Evolutionary conservation across 176 grass and related monocot species (phyloP), one percentile per base, ranked within the genome.

Genomic region (Zizania latifolia): DNA sequence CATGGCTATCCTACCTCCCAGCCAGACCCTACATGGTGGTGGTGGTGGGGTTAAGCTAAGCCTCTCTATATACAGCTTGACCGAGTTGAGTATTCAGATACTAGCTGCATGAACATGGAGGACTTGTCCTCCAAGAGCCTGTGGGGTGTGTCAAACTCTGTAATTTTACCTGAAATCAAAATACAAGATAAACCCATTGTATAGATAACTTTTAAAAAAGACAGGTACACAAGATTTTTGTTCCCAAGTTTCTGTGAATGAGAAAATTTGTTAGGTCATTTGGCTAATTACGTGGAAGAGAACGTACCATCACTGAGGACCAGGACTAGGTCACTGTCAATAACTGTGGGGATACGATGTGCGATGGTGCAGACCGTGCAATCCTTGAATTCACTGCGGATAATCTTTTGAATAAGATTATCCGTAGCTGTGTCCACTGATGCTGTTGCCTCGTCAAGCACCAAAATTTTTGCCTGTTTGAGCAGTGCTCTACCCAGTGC

Each of bases 321-420:
- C 81, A 99, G 70, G 62, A 99, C 89, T 43, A 99, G 84, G 66
- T 99, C 95, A 76, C 95, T 99, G 76, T 99, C 95, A 66, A 99
- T 99, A 24, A 99, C 95, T 28, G 95, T 99, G 5, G 95, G 95
- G 59, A 99, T 99, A 56, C 95, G 89, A 43, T 99, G 95, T 16
- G 95, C 95, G 23, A 99, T 99, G 33, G 95, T 99, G 78, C 91
- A 99, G 58, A 99, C 91, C 6, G 95, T 94, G 73, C 95, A 99
- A 58, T 92, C 82, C 70, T 72, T 82, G 78, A 99, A 99, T 68
- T 99, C 95, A 26, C 84, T 92, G 55, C 91, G 91, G n/a, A 99
- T 99, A 55, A 99, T 99, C 86, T 91, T 93, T 78, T 99, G 95
- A 72, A 99, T 94, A 72, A 99, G 86, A 83, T 94, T 99, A 65